These are phyloP conservation scores for Neonectria faginata DNA, from an alignment of 2,329 filamentous ascomycete species.

Conservation along the genomic window DNA sequence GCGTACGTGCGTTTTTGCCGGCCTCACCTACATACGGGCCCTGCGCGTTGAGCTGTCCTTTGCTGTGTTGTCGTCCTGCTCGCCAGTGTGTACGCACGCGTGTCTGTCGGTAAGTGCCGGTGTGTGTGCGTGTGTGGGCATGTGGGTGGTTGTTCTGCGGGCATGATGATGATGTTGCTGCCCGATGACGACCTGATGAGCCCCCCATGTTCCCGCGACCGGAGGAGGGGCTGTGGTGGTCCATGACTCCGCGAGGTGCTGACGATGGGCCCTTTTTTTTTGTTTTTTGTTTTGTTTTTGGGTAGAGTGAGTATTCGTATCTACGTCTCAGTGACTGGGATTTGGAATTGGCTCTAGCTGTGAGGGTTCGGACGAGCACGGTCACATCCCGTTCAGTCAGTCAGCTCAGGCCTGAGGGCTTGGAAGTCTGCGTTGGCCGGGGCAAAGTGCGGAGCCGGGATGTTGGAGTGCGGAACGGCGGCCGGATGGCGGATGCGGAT, in stretches of 20 bases:
- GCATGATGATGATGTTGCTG: constrained; percentile 43
- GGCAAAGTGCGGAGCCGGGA: background rate
- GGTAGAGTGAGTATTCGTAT: background rate
- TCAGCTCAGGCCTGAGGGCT: background rate
- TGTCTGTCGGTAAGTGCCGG: constrained; percentile 16
- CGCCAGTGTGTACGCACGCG: constrained; percentile 34
- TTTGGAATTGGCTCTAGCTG: background rate
- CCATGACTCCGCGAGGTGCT: constrained; percentile 9
- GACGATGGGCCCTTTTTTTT: constrained; percentile 2
- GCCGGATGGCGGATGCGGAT: constrained; percentile 3
- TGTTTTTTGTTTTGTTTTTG: no score
- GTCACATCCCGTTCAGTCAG: background rate
- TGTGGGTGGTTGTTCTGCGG: constrained; percentile 20
- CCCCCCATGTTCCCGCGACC: constrained; percentile 30
- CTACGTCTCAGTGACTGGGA: background rate
- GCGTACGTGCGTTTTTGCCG: constrained; percentile 38
- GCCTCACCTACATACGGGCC: constrained; percentile 37
- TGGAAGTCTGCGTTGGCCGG: background rate
- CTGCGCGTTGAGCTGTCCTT: constrained; percentile 46
- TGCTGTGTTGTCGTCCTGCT: constrained; percentile 43
- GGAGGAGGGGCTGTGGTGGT: constrained; percentile 26
- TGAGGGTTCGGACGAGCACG: background rate
- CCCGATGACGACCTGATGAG: constrained; percentile 46
- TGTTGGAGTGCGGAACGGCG: constrained; percentile 2
- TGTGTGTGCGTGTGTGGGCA: constrained; percentile 5